A percentile compares a stretch with the other conserved stretches of the same genome.
phyloP scores from a whole-genome alignment of 2,329 filamentous ascomycete species.

The Botrytis deweyae region DNA sequence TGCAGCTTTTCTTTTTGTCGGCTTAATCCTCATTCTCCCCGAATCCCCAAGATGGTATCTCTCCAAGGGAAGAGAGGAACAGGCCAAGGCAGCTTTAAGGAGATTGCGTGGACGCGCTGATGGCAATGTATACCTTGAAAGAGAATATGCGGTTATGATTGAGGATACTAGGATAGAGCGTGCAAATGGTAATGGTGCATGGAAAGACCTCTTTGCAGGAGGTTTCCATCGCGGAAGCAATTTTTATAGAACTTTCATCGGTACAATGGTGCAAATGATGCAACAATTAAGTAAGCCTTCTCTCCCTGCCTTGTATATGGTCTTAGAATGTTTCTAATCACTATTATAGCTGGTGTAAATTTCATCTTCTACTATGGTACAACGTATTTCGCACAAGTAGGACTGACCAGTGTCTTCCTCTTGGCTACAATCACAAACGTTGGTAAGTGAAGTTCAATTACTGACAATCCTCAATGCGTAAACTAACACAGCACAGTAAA shows the following conservation, averaged over 20 bases:
- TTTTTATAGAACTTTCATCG: constrained; percentile 68
- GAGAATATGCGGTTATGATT: constrained; percentile 49
- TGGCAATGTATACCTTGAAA: constrained; percentile 44
- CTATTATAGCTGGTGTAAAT: constrained; percentile 73
- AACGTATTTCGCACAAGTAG: constrained; percentile 85
- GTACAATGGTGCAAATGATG: constrained; percentile 78
- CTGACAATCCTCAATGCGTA: background rate
- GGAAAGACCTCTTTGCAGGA: constrained; percentile 67
- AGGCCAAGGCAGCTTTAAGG: constrained; percentile 62
- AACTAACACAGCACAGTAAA: constrained; percentile 57
- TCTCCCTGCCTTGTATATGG: constrained; percentile 23
- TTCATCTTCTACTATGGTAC: constrained; percentile 89
- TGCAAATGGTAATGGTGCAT: constrained; percentile 63
- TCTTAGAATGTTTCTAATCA: constrained; percentile 1
- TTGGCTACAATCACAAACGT: constrained; percentile 73
- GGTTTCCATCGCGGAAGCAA: constrained; percentile 61
- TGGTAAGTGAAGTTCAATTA: background rate
- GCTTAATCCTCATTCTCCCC: constrained; percentile 33
- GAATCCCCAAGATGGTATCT: constrained; percentile 43
- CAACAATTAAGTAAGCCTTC: constrained; percentile 56
- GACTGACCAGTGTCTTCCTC: constrained; percentile 68
- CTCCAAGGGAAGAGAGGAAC: constrained; percentile 37
- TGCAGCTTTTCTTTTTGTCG: constrained; percentile 42
- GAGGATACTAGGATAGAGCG: constrained; percentile 66
- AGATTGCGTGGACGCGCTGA: constrained; percentile 55